Percentiles rank a stretch among this genome's conserved stretches.
Conservation (phyloP, 257 asterid species). For the Linaria vulgaris region DNA sequence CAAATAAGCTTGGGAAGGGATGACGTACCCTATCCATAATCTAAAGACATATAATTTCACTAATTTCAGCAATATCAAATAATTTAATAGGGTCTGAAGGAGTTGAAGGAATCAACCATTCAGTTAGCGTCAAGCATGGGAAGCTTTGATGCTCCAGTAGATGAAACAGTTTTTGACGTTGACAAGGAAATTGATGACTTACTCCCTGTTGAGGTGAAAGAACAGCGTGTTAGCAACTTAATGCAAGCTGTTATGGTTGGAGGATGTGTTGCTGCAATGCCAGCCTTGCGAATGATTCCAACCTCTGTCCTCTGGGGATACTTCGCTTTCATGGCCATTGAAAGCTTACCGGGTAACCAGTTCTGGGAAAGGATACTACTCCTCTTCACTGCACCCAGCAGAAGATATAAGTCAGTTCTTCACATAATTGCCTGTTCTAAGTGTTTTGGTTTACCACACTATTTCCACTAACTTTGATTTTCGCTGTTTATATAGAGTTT, state of each 20-base stretch:
- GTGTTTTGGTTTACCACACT: background rate
- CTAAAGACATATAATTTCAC: too few species aligned
- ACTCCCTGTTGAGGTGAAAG: constrained; percentile 85
- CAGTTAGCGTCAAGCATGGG: constrained; percentile 83
- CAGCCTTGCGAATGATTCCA: constrained; percentile 81
- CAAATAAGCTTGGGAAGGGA: background rate
- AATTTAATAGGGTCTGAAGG: constrained; percentile 62
- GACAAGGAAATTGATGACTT: constrained; percentile 85
- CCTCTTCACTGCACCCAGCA: constrained; percentile 77
- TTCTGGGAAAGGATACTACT: constrained; percentile 84
- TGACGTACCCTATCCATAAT: background rate
- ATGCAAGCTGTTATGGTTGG: constrained; percentile 78
- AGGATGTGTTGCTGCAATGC: constrained; percentile 87
- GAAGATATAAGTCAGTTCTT: constrained; percentile 66
- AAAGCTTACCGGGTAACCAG: constrained; percentile 86
- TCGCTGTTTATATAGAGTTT: constrained; percentile 43
- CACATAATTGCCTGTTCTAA: background rate
- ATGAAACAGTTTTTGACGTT: constrained; percentile 70
- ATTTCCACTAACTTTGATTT: background rate
- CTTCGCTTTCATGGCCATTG: constrained; percentile 92
- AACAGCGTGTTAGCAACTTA: constrained; percentile 84
- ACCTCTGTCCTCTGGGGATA: constrained; percentile 95
- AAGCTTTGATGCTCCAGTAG: constrained; percentile 70
- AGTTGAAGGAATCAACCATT: constrained; percentile 74
- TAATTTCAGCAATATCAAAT: too few species aligned